phyloP scores from a whole-genome alignment of 257 asterid genomes.

The Sherardia arvensis region DNA sequence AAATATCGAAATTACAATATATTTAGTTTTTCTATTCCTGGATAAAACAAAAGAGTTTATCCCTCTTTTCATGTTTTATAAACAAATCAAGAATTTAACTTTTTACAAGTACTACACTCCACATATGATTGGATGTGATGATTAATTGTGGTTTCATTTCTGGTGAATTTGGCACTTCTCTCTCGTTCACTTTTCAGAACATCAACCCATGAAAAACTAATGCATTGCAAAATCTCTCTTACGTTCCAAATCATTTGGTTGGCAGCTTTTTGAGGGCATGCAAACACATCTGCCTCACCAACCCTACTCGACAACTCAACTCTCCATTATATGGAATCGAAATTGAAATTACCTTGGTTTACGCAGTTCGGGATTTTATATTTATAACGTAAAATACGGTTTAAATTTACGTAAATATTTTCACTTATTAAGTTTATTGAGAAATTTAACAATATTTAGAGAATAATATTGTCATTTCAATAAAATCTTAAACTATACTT shows the following conservation, averaged over 20 bases:
- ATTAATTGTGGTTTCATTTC: not conserved
- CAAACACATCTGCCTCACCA: not conserved
- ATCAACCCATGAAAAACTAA: not conserved
- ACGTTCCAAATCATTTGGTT: slow-evolving; percentile 9
- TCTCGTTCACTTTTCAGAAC: not conserved
- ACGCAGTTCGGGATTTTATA: too few species aligned
- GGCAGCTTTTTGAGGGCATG: slow-evolving; percentile 4
- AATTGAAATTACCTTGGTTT: too few species aligned
- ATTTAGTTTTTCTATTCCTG: too few species aligned
- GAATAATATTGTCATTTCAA: too few species aligned
- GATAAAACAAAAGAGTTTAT: too few species aligned
- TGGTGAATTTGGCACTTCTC: not conserved
- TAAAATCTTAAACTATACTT: too few species aligned
- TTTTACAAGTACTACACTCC: not conserved
- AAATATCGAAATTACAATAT: too few species aligned
- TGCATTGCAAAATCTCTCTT: not conserved
- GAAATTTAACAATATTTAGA: too few species aligned
- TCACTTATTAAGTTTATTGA: too few species aligned
- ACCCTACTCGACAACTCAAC: slow-evolving; percentile 11
- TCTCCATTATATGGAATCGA: not conserved
- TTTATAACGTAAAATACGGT: too few species aligned
- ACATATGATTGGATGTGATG: not conserved
- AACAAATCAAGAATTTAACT: not conserved
- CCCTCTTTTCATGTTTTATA: too few species aligned
- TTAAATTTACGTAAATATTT: too few species aligned